Evolutionary conservation across 352 stramenopile genomes (phyloP), one percentile per base, ranked within the genome.

Genomic region (Pythium phragmitis): DNA sequence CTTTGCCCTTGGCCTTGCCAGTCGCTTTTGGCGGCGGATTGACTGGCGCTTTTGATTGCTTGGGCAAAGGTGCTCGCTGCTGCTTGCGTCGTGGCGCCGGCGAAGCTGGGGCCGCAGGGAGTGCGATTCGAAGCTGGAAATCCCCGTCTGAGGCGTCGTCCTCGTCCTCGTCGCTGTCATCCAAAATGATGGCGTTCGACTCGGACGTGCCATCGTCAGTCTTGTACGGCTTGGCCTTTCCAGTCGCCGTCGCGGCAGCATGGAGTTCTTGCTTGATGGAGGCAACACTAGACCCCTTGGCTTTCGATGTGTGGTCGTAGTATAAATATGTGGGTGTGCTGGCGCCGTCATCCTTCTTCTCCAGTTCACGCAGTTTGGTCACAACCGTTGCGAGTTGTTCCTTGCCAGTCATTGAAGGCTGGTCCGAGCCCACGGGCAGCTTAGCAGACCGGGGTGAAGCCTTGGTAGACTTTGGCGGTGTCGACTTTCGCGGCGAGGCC

Each of bases 121-220:
- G 51, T 58, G 37, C 11, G 28, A 36, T 33, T 36, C 51, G 50
- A 21, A 30, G 30, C 9, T 45, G 54, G 34, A 49, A n/a, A 13
- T 42, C n/a, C 8, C 30, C 30, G 16, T 34, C 45, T 23, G 17
- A 43, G 16, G 47, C 43, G 9, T 55, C 56, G 4, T 63, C 56
- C 4, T 63, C 47, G 6, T 53, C 55, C 2, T 77, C 70, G 36
- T 78, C 81, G 14, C 76, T 88, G 30, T 82, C 77, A 56, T 84
- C 77, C 46, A 90, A 51, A 0, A 85, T 68, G 19, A 90, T 88
- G 1, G 79, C 81, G 45, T 76, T 83, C 6, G 51, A 65, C 7
- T 72, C 58, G 17, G 77, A 83, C 28, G 70, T 58, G 5, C 77
- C 81, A 59, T 57, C 81, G 52, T 60, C 50, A 12, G 41, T 5